Base-by-base conservation (phyloP, 805 yeast genomes). In the Myxozyma vanderwaltii region DNA sequence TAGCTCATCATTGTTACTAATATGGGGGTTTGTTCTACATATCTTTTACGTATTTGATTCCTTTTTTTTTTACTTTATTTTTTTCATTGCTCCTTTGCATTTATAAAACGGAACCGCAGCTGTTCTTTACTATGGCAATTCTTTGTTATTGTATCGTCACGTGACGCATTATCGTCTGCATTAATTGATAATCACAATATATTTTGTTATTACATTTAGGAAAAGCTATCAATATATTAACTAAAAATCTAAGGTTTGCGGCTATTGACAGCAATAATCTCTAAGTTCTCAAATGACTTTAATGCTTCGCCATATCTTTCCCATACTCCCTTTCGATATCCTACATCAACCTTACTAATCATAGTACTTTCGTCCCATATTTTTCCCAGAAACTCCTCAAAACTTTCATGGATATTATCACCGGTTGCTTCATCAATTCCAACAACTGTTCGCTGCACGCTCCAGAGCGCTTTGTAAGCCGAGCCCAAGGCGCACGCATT, bases 401-500 rank as follows among this genome's bases (percentile, higher is more conserved):
- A 77, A 10, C 49, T 81, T 6, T 83, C 80, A 64, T 72, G 82
- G 13, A 21, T 38, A 6, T 55, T 63, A 15, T n/a, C 47, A 10
- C 17, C 36, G 10, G 43, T 35, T 29, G 4, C 38, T 3, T 26
- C 45, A 26, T 44, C 44, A 8, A 23, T 44, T 17, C 38, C 47
- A 6, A 29, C 31, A 5, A 36, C 43, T 24, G 39, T 54, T 2
- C 63, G 48, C 50, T 35, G 29, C 12, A 61, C 39, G 15, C 63
- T 58, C 70, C 70, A 90, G 49, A 85, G 76, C 0, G 96, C 92
- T 70, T 88, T 87, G 74, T 81, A 88, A 43, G 95, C 92, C 3
- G 96, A 96, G 26, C 97, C 97, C 36, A 89, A 72, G 0, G 96
- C 97, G 78, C 97, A 91, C 0, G 96, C 94, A 73, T 91, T 91